Base-by-base conservation (phyloP, 345 rosid genomes). In the Laguncularia racemosa region DNA sequence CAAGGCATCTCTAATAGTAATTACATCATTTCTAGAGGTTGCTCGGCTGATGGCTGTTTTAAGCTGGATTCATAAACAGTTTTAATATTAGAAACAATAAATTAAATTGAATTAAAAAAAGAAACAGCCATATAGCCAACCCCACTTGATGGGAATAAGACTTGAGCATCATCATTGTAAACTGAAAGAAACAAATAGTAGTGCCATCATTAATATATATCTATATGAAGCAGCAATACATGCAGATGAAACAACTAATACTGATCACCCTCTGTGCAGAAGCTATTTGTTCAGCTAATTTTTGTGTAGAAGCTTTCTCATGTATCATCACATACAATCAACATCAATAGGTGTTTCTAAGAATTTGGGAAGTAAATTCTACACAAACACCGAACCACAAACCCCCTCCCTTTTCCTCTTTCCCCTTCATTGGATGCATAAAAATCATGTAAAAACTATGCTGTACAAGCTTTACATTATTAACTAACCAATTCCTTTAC, bases 21-120 rank as follows among this genome's bases (percentile, higher is more conserved):
- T 63, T 49, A 90, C 63, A 77, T 93, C 99, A 64, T 90, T 87
- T 60, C 97, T 73, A 69, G 97, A 84, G 53, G 89, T 91, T 65
- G 97, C 99, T 50, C 95, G 97, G 57, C 82, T 65, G 53, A 93
- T 84, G 43, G 99, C 97, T 66, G 92, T 93, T 77, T 93, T 93
- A 63, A 90, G 92, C 99, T 93, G 86, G 69, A 76, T 46, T 46
- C 20, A 38, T 17, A 16, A 50, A 49, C 26, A 21, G 51, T 55
- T 56, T 20, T 20, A 23, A 60, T 33, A 17, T 16, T 7, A 18
- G 10, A 56, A 48, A 33, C 38, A 55, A 40, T 20, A 12, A 38
- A 43, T 38, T 44, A 46, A 16, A 52, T 0, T 21, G 4, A 26
- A 15, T 21, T 9, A 53, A 26, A 26, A 26, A 53, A 5, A 21